Base-by-base conservation (phyloP, 2,329 filamentous ascomycete genomes). In the Whalleya microplaca region DNA sequence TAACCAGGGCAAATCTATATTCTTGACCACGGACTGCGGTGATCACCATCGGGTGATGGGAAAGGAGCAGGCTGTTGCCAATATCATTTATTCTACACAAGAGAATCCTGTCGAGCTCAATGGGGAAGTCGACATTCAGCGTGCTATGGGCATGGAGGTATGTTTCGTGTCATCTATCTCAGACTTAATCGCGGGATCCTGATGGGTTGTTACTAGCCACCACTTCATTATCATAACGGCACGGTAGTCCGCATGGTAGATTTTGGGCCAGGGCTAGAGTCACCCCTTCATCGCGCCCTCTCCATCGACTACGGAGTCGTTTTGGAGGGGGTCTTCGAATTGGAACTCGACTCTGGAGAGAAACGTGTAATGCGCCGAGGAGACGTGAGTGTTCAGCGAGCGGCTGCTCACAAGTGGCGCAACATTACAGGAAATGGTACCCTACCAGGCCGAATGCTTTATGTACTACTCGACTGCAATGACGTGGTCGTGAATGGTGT, bases 71-170 rank as follows among this genome's bases (percentile, higher is more conserved):
- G 69, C 67, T 3, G 20, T 71, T 8, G 64, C 64, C 27, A 70
- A 69, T 45, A 71, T 69, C 29, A 12, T 71, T 12, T 68, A 68
- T 55, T 68, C 66, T 7, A 71, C 69, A n/a, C 41, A 57, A 7
- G 49, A 64, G 21, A 61, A 49, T 14, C 66, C 67, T 3, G 62
- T 67, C 2, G 61, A 71, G 2, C 45, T 66, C 12, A 65, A 67
- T 21, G 61, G 42, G 9, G 55, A 68, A 40, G 53, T 49, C 8
- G 62, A 71, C 43, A 32, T 71, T 21, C 52, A 64, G 40, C 5
- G 53, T 8, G 57, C 63, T 3, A 37, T 59, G 9, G 54, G 55
- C 7, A 41, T 62, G 10, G 45, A 60, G 48, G 59, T 60, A 19
- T 9, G 46, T 50, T 4, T 4, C 32, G 3, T 12, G 10, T 6